Evolutionary conservation across 2,329 filamentous ascomycete genomes (phyloP).

Genomic region (Mycosphaerella sp.): DNA sequence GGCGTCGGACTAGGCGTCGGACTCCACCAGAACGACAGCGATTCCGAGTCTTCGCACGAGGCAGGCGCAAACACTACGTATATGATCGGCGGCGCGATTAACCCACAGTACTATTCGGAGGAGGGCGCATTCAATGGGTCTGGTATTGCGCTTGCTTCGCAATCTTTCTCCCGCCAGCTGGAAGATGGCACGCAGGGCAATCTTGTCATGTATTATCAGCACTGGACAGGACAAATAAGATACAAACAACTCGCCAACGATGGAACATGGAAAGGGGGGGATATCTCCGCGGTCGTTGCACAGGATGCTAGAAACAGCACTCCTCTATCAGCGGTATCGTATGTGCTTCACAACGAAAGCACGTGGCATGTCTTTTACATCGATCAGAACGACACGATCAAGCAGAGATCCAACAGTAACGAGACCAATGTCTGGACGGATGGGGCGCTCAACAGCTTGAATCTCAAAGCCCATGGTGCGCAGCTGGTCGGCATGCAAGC

Average conservation of each 20-base stretch:
- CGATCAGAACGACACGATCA: constrained; percentile 35
- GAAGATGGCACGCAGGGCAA: constrained; percentile 33
- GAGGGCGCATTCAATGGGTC: constrained; percentile 44
- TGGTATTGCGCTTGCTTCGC: constrained; percentile 41
- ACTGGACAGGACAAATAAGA: constrained; percentile 39
- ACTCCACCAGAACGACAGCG: constrained; percentile 24
- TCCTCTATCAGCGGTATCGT: constrained; percentile 40
- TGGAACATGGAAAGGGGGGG: constrained; percentile 37
- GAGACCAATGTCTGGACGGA: constrained; percentile 36
- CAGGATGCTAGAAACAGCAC: constrained; percentile 41
- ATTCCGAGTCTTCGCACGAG: not conserved
- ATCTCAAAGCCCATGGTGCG: constrained; percentile 30
- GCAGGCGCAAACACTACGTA: constrained; percentile 17
- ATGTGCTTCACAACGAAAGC: constrained; percentile 32
- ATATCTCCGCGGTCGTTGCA: constrained; percentile 35
- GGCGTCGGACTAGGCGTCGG: constrained; percentile 36
- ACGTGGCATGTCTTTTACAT: constrained; percentile 36
- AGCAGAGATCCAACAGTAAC: constrained; percentile 38
- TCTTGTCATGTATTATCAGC: constrained; percentile 43
- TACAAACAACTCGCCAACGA: constrained; percentile 35
- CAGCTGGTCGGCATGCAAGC: constrained; percentile 35
- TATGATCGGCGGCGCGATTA: constrained; percentile 37
- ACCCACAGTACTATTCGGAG: constrained; percentile 35
- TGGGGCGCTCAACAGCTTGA: constrained; percentile 32
- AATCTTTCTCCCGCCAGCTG: constrained; percentile 34